Evolutionary conservation across 2,329 filamentous ascomycete species (phyloP).

Genomic region (Byssothecium circinans): DNA sequence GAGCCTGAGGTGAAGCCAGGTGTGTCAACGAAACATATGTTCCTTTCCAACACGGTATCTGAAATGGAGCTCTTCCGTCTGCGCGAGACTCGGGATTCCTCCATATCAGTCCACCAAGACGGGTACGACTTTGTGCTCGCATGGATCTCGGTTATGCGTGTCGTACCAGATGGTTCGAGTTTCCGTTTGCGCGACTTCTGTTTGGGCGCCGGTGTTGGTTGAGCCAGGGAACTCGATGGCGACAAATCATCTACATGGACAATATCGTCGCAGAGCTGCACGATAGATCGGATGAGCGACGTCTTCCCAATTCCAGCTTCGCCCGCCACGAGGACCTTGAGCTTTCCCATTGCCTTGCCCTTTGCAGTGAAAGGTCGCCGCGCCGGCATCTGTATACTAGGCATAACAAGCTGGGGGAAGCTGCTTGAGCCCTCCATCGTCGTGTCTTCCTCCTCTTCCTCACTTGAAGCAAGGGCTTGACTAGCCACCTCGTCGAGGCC

Average conservation of each 20-base stretch:
- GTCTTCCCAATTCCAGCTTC: slow-evolving; percentile 82
- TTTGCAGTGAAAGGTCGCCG: slow-evolving; percentile 86
- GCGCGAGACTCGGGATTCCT: slow-evolving; percentile 62
- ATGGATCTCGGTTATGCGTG: slow-evolving; percentile 44
- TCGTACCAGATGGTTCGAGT: slow-evolving; percentile 21
- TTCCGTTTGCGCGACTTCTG: slow-evolving; percentile 31
- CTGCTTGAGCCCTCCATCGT: slow-evolving; percentile 37
- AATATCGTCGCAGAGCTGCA: slow-evolving; percentile 85
- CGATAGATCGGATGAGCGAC: slow-evolving; percentile 82
- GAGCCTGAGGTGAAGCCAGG: slow-evolving; percentile 60
- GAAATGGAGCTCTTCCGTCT: slow-evolving; percentile 65
- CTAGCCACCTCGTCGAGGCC: slow-evolving; percentile 58
- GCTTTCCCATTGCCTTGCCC: slow-evolving; percentile 78
- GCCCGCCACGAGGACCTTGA: slow-evolving; percentile 88
- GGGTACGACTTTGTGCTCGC: slow-evolving; percentile 67
- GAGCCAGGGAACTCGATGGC: slow-evolving; percentile 27
- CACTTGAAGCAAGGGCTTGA: slow-evolving; percentile 57
- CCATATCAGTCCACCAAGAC: slow-evolving; percentile 82
- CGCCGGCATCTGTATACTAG: slow-evolving; percentile 86
- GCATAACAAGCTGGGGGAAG: slow-evolving; percentile 90
- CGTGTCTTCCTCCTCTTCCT: slow-evolving; percentile 55
- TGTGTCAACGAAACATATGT: slow-evolving; percentile 91
- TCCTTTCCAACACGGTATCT: slow-evolving; percentile 82
- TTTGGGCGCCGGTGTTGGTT: slow-evolving; percentile 22
- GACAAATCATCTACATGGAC: slow-evolving; percentile 80